These are phyloP conservation scores for Lasiosphaeria ovina DNA, from an alignment of 495 filamentous ascomycete species.

Conservation along the genomic window DNA sequence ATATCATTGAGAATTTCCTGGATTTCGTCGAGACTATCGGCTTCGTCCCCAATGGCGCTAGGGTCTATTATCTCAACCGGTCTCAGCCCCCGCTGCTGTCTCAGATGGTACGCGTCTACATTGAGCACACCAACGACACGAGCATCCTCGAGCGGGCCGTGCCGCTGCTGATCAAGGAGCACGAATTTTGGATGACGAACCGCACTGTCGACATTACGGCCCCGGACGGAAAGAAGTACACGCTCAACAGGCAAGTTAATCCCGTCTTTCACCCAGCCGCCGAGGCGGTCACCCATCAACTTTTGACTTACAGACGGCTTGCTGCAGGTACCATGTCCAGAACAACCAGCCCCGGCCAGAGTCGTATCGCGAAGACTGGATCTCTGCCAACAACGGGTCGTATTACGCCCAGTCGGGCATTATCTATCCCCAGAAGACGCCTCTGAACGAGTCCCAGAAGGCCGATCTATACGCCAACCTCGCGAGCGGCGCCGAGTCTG, in stretches of 20 bases:
- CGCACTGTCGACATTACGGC: slow-evolving; percentile 38
- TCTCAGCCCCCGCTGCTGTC: slow-evolving; percentile 50
- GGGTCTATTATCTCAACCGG: slow-evolving; percentile 49
- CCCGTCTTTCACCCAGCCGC: neutral
- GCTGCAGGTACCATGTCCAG: slow-evolving; percentile 40
- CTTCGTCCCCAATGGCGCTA: slow-evolving; percentile 51
- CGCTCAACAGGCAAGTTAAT: slow-evolving; percentile 39
- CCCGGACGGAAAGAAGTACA: slow-evolving; percentile 34
- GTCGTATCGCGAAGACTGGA: slow-evolving; percentile 49
- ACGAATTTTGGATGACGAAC: slow-evolving; percentile 47
- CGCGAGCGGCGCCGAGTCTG: slow-evolving; percentile 49
- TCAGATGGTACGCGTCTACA: slow-evolving; percentile 47
- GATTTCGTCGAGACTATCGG: slow-evolving; percentile 50
- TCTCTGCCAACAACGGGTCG: slow-evolving; percentile 45
- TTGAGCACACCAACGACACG: slow-evolving; percentile 51
- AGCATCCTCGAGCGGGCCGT: slow-evolving; percentile 44
- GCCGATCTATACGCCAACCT: slow-evolving; percentile 44
- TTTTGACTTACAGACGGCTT: slow-evolving; percentile 1
- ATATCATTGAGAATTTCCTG: slow-evolving; percentile 53
- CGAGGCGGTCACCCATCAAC: neutral
- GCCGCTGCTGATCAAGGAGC: slow-evolving; percentile 48
- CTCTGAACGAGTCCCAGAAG: slow-evolving; percentile 41
- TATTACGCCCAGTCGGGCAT: slow-evolving; percentile 47
- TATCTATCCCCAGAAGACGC: slow-evolving; percentile 43
- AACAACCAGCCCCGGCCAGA: slow-evolving; percentile 52